Evolutionary conservation across 345 rosid genomes (phyloP), one percentile per base, ranked within the genome.

Genomic region (Populus alba): DNA sequence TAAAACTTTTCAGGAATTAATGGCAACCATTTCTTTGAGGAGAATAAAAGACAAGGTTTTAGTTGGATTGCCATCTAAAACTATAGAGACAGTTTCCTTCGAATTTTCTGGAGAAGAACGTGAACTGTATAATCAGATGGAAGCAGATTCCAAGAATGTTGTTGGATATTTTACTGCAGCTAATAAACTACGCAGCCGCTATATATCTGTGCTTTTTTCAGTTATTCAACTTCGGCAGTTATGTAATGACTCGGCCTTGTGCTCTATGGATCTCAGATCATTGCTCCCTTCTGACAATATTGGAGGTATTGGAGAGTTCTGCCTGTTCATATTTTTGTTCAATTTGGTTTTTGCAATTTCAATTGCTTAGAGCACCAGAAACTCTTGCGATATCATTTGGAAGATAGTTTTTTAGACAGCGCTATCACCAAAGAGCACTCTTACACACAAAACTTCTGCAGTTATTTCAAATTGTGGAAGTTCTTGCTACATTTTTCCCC

Each of bases 141-240:
- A 92, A 90, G 87, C 78, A 71, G 86, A 89, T 76, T 95, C 94
- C 55, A 92, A 90, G 89, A 84, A 84, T 73, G 83, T 87, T 78
- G 89, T 95, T 68, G 88, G 80, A 74, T 83, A 78, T 4, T 91
- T 86, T 73, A 91, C 93, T 61, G 68, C 82, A 29, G 81, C 71
- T 73, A 95, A 87, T 43, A 84, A 83, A 82, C 72, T 91, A 75
- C 78, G 74, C 80, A 83, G 80, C 38, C 89, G 86, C 81, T 95
- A 93, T 86, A 87, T 94, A 55, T 87, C 91, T 16, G 87, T 95
- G 72, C 88, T 95, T 66, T 85, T 94, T 75, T 85, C 91, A n/a
- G 84, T 92, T 77, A 85, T 95, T 70, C 89, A 95, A 59, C 93
- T 95, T 74, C 90, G 98, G 72, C 98, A 95, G 86, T 88, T 95